Base-by-base conservation (phyloP, 495 filamentous ascomycete species). In the Neurospora pannonica region DNA sequence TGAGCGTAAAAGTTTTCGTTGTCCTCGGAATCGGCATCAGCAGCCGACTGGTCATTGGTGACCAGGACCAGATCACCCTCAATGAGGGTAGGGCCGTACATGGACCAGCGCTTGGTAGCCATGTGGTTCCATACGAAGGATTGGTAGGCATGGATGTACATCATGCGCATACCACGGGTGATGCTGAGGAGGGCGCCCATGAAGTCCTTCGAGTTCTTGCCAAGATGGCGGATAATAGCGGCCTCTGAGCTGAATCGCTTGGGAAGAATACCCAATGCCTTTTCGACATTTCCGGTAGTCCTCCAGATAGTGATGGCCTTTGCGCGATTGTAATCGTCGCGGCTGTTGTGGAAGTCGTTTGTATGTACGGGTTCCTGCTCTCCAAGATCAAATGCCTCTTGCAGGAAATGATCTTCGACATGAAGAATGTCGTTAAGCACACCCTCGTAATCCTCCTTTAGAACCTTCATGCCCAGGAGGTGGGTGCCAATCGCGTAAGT, bases 61-160 rank as follows among this genome's bases (percentile, higher is more conserved):
- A 93, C 81, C 62, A 98, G 82, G 21, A 99, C 91, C 3, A 99
- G 86, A 78, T 99, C 96, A 11, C 96, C 96, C 76, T 93, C 90
- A 34, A 98, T 86, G 10, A 97, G 92, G 72, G 86, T 84, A 40
- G 84, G 79, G 21, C 91, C 94, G 79, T 90, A 93, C 24, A 86
- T 84, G 48, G 88, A 89, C 92, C 90, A 96, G 73, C 96, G 92
- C 76, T 90, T 90, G 72, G 91, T 90, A 17, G 88, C 94, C 34
- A 90, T 93, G 73, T 87, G 84, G 83, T 99, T 99, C 95, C 95
- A 99, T 10, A 99, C 91, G 11, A 94, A 87, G 6, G 92, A 95
- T 80, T 99, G 96, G 83, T 97, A 98, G 37, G 97, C 96, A 77
- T 99, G 96, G 15, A 97, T 90, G 76, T 99, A 99, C 93, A 98